phyloP scores from a whole-genome alignment of 208 protist species.

The Acanthamoeba castellanii region DNA sequence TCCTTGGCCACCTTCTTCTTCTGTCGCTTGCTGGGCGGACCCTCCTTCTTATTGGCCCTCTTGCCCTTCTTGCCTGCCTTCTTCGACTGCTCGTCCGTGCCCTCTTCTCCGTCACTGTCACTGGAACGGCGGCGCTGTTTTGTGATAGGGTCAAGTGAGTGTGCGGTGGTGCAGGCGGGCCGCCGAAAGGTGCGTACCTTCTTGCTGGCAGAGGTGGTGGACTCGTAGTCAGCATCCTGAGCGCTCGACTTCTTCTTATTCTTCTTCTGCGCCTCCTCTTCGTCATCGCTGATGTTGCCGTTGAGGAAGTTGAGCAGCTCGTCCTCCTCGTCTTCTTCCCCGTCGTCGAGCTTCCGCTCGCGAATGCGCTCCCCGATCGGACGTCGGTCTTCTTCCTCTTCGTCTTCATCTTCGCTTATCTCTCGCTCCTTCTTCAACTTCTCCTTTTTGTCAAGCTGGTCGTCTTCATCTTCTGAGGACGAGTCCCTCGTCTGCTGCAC shows the following conservation, averaged over 20 bases:
- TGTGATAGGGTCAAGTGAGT: neutral
- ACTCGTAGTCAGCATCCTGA: neutral
- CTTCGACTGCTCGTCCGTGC: neutral
- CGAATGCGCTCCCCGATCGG: neutral
- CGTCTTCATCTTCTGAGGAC: neutral
- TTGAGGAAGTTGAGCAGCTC: conserved; percentile 18
- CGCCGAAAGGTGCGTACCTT: neutral
- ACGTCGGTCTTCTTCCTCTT: neutral
- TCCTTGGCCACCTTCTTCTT: conserved; percentile 23
- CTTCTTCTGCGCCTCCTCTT: neutral
- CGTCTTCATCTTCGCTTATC: neutral
- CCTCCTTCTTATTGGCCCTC: neutral
- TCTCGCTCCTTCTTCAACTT: neutral
- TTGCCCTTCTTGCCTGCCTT: neutral
- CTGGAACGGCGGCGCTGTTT: neutral
- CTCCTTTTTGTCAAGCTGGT: neutral
- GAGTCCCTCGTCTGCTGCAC: neutral
- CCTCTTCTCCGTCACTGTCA: neutral
- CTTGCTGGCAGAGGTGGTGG: neutral
- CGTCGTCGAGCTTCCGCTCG: neutral
- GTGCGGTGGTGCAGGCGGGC: neutral
- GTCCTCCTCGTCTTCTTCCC: conserved; percentile 51
- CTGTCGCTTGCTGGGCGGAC: conserved; percentile 31
- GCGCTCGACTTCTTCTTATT: neutral
- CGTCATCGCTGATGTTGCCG: neutral